Base-by-base conservation (phyloP, 139 green algal species). In the Chlorella sp. region DNA sequence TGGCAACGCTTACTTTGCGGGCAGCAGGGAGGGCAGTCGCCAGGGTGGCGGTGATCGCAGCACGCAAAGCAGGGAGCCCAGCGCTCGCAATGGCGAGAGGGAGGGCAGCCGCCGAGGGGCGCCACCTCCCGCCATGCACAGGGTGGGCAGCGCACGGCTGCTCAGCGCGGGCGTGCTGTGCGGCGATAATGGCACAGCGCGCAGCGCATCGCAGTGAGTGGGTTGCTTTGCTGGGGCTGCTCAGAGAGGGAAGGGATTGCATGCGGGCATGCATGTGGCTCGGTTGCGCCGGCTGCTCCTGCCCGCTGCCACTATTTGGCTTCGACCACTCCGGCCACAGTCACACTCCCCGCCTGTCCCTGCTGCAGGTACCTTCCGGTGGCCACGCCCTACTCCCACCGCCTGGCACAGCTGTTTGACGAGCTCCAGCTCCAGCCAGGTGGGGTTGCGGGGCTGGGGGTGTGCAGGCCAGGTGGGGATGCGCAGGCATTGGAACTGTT, bases 381-480 rank as follows among this genome's bases (percentile, higher is more conserved):
- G 24, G 79, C 85, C 6, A 87, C 85, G 2, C 69, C 79, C 17
- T 89, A 80, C 79, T 89, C 85, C 1, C 58, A 75, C 28, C 79
- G 81, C 48, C 81, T 89, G 70, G 80, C 80, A 20, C 44, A 78
- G 44, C 72, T 89, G 3, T 84, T 86, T 30, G 80, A 89, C 73
- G 28, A 46, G 64, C 41, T 89, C 6, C 43, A 79, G 17, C 2
- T 84, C 0, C 48, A 76, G n/a, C 65, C 79, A 76, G 79, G 79
- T 84, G 64, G 24, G 73, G 32, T 22, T 28, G 24, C 3, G 36
- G n/a, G n/a, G n/a, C n/a, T n/a, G n/a, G n/a, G n/a, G n/a, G n/a
- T n/a, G n/a, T n/a, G n/a, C n/a, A n/a, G n/a, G n/a, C n/a, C n/a
- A n/a, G n/a, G n/a, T n/a, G n/a, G 51, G 46, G 2, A 1, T n/a